These are phyloP conservation scores for Aspergillus asperescens DNA, from an alignment of 495 filamentous ascomycete genomes.

Conservation along the genomic window DNA sequence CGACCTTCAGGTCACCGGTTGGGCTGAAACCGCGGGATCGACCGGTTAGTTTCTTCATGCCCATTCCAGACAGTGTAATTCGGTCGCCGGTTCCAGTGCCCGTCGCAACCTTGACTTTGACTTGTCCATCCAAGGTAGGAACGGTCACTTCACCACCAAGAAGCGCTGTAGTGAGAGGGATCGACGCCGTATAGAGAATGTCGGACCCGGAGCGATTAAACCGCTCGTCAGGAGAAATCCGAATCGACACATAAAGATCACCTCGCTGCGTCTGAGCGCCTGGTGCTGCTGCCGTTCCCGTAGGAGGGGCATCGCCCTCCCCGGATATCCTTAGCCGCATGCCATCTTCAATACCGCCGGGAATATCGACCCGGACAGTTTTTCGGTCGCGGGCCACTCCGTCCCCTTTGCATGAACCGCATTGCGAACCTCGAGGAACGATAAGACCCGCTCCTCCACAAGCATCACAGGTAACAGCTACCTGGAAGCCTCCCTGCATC, in stretches of 20 bases:
- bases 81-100: constrained; percentile 91
- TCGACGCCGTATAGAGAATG: constrained; percentile 82
- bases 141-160: constrained; percentile 85
- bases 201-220: constrained; percentile 83
- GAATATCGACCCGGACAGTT: constrained; percentile 81
- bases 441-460: constrained; percentile 71
- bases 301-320: constrained; percentile 81
- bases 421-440: constrained; percentile 73
- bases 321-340: constrained; percentile 78
- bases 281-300: constrained; percentile 54
- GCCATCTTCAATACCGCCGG: constrained; percentile 89
- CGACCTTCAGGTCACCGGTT: constrained; percentile 80
- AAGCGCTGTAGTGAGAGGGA: constrained; percentile 88
- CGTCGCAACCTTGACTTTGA: constrained; percentile 79
- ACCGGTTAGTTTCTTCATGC: constrained; percentile 75
- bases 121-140: constrained; percentile 85
- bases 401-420: constrained; percentile 67
- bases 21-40: constrained; percentile 46
- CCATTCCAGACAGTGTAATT: constrained; percentile 78
- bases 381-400: constrained; percentile 74
- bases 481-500: constrained; percentile 90
- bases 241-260: constrained; percentile 82
- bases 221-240: constrained; percentile 75
- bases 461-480: constrained; percentile 77
- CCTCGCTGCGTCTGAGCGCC: constrained; percentile 60